These are phyloP conservation scores for Aulographum hederae DNA, from an alignment of 2,329 filamentous ascomycete genomes.

Conservation along the genomic window DNA sequence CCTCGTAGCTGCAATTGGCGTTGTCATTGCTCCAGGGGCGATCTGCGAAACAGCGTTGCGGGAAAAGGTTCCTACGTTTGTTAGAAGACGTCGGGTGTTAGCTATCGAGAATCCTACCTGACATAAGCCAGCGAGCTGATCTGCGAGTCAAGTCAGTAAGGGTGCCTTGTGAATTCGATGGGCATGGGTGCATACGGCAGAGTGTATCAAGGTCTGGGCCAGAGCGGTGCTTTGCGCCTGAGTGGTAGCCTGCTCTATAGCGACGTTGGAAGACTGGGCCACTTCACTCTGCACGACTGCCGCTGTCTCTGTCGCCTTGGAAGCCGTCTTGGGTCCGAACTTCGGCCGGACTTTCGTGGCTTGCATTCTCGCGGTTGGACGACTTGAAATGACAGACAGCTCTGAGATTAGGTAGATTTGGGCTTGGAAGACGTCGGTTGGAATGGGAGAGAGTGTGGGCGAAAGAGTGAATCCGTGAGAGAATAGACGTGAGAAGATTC, in stretches of 20 bases:
- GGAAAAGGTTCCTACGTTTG: slow-evolving; percentile 13
- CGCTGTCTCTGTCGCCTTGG: slow-evolving; percentile 5
- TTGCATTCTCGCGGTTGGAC: too few species aligned
- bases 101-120: slow-evolving; percentile 7
- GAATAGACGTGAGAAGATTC: too few species aligned
- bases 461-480: too few species aligned
- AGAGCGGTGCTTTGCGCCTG: slow-evolving; percentile 28
- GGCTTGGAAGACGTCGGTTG: too few species aligned
- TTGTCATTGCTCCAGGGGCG: slow-evolving; percentile 5
- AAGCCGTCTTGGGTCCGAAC: slow-evolving; percentile 8
- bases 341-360: slow-evolving; percentile 1
- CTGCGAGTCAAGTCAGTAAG: slow-evolving; percentile 8
- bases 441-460: too few species aligned
- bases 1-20: slow-evolving; percentile 2
- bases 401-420: too few species aligned
- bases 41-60: slow-evolving; percentile 13
- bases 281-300: too few species aligned
- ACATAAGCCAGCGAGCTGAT: slow-evolving; percentile 15
- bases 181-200: slow-evolving; percentile 18
- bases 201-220: slow-evolving; percentile 28
- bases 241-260: slow-evolving; percentile 10
- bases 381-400: too few species aligned
- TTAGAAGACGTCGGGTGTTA: background rate
- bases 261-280: too few species aligned
- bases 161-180: slow-evolving; percentile 1